Conservation (phyloP, 208 protist genomes). For the Crithidia sp. region DNA sequence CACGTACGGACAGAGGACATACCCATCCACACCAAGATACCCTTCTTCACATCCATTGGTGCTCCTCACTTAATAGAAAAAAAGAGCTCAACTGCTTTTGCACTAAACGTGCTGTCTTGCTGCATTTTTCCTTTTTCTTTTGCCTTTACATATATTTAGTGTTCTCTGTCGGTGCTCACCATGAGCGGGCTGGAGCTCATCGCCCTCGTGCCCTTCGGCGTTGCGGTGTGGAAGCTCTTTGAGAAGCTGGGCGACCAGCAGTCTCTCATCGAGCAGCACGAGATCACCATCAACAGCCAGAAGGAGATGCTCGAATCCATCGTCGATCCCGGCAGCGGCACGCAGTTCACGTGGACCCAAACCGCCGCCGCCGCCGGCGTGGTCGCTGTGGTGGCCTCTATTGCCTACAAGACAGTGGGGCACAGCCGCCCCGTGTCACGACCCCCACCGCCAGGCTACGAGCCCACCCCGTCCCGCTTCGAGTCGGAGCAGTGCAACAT, state of each 20-base stretch:
- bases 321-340: neutral
- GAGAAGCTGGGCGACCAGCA: conserved; percentile 62
- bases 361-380: conserved; percentile 30
- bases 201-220: conserved; percentile 54
- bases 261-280: conserved; percentile 64
- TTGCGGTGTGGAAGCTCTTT: conserved; percentile 61
- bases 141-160: conserved; percentile 12
- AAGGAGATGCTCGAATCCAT: conserved; percentile 63
- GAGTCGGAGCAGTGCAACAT: conserved; percentile 76
- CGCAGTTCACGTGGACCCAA: conserved; percentile 7
- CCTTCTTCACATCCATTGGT: too few relatives aligned
- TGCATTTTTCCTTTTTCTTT: conserved; percentile 15
- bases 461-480: conserved; percentile 47
- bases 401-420: conserved; percentile 35
- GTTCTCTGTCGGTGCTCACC: conserved; percentile 8
- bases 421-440: conserved; percentile 9
- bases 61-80: too few relatives aligned
- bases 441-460: conserved; percentile 52
- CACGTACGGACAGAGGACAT: too few relatives aligned
- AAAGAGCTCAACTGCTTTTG: too few relatives aligned
- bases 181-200: conserved; percentile 43
- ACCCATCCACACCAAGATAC: too few relatives aligned
- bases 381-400: conserved; percentile 25
- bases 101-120: too few relatives aligned
- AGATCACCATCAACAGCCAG: conserved; percentile 60